A percentile compares a stretch with the other conserved stretches of the same genome.
phyloP scores from a whole-genome alignment of 352 stramenopile genomes.

The Globisporangium heterothallicum region DNA sequence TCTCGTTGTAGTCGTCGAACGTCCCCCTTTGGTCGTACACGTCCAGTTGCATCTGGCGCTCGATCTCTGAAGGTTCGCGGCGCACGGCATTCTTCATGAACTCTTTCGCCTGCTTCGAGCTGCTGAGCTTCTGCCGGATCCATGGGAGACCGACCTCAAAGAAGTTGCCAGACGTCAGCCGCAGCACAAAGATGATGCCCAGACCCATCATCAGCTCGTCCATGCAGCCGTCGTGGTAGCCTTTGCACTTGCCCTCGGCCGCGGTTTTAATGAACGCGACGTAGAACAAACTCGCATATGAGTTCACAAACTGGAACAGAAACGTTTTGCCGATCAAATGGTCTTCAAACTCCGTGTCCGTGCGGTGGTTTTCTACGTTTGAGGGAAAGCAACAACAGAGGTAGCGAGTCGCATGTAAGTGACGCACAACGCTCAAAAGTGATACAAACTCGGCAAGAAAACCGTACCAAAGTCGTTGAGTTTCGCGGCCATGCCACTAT shows the following conservation, averaged over 20 bases:
- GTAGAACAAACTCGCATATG: slow-evolving; percentile 78
- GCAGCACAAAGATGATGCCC: slow-evolving; percentile 68
- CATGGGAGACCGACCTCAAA: slow-evolving; percentile 70
- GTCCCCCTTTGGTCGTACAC: slow-evolving; percentile 70
- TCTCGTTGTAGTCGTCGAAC: slow-evolving; percentile 86
- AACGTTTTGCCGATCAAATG: slow-evolving; percentile 83
- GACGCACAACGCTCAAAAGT: no score
- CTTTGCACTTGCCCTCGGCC: slow-evolving; percentile 46
- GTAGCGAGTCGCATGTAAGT: no score
- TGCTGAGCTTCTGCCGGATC: slow-evolving; percentile 56
- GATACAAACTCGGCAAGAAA: no score
- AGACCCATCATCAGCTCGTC: slow-evolving; percentile 72
- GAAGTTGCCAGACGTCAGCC: slow-evolving; percentile 72
- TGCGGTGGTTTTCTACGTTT: slow-evolving; percentile 93
- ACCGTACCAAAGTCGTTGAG: slow-evolving; percentile 69
- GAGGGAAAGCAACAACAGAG: slow-evolving; percentile 1
- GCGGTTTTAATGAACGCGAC: slow-evolving; percentile 78
- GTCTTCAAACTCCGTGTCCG: slow-evolving; percentile 95
- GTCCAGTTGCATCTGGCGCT: slow-evolving; percentile 56
- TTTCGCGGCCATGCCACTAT: slow-evolving; percentile 50
- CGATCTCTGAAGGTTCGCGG: slow-evolving; percentile 42
- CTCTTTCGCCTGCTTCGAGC: slow-evolving; percentile 15
- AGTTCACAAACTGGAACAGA: slow-evolving; percentile 84
- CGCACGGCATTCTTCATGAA: slow-evolving; percentile 26
- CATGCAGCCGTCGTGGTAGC: slow-evolving; percentile 51